A percentile compares a stretch with the other conserved stretches of the same genome.
phyloP scores from a whole-genome alignment of 2,329 filamentous ascomycete genomes.

The Lomentospora prolificans region DNA sequence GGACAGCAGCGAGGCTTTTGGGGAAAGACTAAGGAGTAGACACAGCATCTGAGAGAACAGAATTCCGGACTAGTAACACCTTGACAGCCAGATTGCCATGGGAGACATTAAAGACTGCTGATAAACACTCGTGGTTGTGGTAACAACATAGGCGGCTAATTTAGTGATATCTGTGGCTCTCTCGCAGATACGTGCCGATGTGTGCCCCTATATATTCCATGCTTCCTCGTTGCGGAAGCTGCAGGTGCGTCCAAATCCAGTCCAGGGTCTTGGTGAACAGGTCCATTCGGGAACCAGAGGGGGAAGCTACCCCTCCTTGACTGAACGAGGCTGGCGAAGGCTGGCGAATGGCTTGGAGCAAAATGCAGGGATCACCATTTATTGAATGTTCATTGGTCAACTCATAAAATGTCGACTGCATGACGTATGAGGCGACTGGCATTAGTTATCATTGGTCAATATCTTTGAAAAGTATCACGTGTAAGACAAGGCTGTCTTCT shows the following conservation, averaged over 20 bases:
- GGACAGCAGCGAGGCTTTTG: slow-evolving; percentile 2
- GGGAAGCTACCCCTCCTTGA: background rate
- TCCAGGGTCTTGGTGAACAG: background rate
- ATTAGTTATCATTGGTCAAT: background rate
- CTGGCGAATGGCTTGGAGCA: background rate
- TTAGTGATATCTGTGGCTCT: too few relatives aligned
- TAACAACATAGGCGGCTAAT: too few relatives aligned
- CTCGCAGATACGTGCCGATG: too few relatives aligned
- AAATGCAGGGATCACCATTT: background rate
- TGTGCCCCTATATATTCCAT: too few relatives aligned
- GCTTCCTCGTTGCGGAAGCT: too few relatives aligned
- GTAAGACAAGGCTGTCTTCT: background rate
- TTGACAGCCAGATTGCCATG: too few relatives aligned
- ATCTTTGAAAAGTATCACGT: background rate
- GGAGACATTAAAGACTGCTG: too few relatives aligned
- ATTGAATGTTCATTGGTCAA: background rate
- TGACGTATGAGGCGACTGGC: background rate
- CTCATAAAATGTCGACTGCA: background rate
- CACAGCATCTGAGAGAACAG: background rate
- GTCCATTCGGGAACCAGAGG: background rate
- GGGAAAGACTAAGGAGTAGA: background rate
- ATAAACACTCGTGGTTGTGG: too few relatives aligned
- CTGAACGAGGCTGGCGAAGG: background rate
- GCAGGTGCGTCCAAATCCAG: background rate
- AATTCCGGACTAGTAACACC: too few relatives aligned